phyloP scores from a whole-genome alignment of 1,284 basidiomycete species.

The Boletus semigastroideus region DNA sequence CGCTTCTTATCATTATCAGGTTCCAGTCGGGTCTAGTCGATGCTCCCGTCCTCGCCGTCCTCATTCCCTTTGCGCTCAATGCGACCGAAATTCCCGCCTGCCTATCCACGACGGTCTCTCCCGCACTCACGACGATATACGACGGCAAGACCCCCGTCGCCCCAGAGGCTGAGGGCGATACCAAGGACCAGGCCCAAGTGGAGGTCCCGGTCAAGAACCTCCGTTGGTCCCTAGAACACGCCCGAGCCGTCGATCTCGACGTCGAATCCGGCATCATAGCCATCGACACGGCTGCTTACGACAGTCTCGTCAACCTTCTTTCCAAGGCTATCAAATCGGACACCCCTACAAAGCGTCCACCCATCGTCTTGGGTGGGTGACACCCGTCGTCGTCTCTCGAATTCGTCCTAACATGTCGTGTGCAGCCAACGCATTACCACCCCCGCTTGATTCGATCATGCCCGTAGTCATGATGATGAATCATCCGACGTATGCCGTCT shows the following conservation, averaged over 20 bases:
- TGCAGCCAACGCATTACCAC: constrained; percentile 80
- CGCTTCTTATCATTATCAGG: constrained; percentile 28
- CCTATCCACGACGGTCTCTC: constrained; percentile 40
- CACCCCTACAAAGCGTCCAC: constrained; percentile 40
- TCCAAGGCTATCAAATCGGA: constrained; percentile 49
- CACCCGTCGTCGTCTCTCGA: constrained; percentile 1
- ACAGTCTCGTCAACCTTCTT: constrained; percentile 73
- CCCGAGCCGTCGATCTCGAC: constrained; percentile 67
- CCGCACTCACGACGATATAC: constrained; percentile 59
- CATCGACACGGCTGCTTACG: constrained; percentile 55
- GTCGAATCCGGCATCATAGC: constrained; percentile 51
- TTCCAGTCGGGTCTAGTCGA: constrained; percentile 32
- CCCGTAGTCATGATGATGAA: constrained; percentile 77
- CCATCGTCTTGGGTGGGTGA: constrained; percentile 74
- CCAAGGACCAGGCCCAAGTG: constrained; percentile 11
- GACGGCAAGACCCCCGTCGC: constrained; percentile 44
- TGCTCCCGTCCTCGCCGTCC: constrained; percentile 49
- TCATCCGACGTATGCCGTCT: constrained; percentile 69
- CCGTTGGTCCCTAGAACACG: constrained; percentile 60
- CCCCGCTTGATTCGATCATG: constrained; percentile 71
- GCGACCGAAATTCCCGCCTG: constrained; percentile 41
- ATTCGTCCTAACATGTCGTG: constrained; percentile 10
- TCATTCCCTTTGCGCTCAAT: constrained; percentile 58
- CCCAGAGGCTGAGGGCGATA: constrained; percentile 19
- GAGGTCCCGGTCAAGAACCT: constrained; percentile 41